Conservation (phyloP, 495 filamentous ascomycete genomes). For the Penicillium subrubescens region DNA sequence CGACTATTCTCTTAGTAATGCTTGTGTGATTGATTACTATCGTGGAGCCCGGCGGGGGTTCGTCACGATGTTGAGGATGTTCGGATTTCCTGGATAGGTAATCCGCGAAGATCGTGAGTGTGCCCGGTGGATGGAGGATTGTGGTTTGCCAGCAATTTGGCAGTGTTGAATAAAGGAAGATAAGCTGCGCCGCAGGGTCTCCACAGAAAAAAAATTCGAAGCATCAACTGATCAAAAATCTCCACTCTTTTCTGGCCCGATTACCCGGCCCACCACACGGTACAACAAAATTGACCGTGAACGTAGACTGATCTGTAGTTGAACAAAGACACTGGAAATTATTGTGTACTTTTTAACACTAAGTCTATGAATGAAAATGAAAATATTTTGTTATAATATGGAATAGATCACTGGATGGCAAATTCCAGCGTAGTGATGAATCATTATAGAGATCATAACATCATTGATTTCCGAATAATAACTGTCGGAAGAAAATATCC, state of each 20-base stretch:
- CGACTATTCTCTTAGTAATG: background rate
- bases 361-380: background rate
- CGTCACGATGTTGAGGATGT: constrained; percentile 24
- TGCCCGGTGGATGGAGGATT: constrained; percentile 26
- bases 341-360: background rate
- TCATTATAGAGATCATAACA: background rate
- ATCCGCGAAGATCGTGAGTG: constrained; percentile 35
- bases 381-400: background rate
- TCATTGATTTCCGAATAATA: background rate
- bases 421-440: background rate
- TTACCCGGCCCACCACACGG: constrained; percentile 13
- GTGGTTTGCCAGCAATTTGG: background rate
- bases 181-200: constrained; percentile 31
- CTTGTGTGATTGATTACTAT: background rate
- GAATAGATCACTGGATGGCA: background rate
- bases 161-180: constrained; percentile 21
- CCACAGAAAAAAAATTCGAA: constrained; percentile 38
- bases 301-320: background rate
- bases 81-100: constrained; percentile 34
- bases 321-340: background rate
- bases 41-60: background rate
- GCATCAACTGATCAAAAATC: constrained; percentile 34
- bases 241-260: constrained; percentile 19
- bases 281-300: background rate
- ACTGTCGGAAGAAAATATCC: background rate